phyloP scores from a whole-genome alignment of 257 asterid species.

The Ehretia macrophylla region DNA sequence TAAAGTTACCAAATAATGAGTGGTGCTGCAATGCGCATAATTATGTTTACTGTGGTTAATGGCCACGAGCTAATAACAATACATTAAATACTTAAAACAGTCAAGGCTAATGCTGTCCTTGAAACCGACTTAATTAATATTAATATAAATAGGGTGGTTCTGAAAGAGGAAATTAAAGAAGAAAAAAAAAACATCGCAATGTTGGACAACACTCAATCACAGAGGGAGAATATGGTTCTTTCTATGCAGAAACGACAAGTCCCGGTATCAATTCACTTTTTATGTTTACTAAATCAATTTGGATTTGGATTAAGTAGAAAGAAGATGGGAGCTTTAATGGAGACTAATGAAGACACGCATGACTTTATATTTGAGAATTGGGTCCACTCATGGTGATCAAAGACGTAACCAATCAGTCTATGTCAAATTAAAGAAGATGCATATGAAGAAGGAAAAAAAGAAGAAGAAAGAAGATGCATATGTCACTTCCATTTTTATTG shows the following conservation, averaged over 20 bases:
- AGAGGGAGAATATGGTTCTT: conserved; percentile 37
- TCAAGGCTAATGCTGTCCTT: neutral
- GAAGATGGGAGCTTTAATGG: conserved; percentile 19
- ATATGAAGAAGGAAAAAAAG: too few relatives aligned
- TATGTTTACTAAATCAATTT: conserved; percentile 11
- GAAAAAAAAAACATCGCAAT: too few relatives aligned
- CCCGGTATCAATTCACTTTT: conserved; percentile 23
- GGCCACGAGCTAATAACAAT: neutral
- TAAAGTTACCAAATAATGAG: neutral
- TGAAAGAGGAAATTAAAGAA: too few relatives aligned
- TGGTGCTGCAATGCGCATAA: neutral
- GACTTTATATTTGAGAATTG: conserved; percentile 12
- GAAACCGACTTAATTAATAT: too few relatives aligned
- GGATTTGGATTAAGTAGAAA: conserved; percentile 24
- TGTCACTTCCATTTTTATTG: conserved; percentile 24
- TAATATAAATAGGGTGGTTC: too few relatives aligned
- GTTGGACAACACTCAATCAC: conserved; percentile 28
- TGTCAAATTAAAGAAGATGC: conserved; percentile 3
- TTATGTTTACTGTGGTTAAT: neutral
- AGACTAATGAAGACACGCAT: conserved; percentile 9
- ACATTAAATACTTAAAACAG: neutral
- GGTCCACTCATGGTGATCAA: conserved; percentile 7
- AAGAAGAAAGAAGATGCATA: too few relatives aligned
- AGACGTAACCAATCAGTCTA: conserved; percentile 22
- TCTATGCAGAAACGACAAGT: conserved; percentile 15